These are phyloP conservation scores for Yarrowia sp. DNA, from an alignment of 805 yeast species.

Conservation along the genomic window DNA sequence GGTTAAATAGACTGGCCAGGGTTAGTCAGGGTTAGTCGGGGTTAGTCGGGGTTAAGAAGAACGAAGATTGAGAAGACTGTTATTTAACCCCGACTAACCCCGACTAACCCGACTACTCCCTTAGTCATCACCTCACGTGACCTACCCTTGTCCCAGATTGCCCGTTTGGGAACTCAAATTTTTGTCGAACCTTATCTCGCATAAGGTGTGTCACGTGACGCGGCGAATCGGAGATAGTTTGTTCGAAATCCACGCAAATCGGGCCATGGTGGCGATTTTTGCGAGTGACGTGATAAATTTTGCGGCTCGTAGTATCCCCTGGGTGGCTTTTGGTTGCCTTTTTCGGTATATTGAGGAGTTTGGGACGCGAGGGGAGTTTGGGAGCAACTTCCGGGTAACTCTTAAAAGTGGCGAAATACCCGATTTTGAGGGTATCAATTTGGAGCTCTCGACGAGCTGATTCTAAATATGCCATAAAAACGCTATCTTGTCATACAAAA, in stretches of 20 bases:
- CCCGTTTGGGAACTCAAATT: background rate
- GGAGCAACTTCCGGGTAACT: conserved; percentile 38
- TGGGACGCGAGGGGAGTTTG: conserved; percentile 14
- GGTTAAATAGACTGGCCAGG: no score
- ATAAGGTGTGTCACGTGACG: conserved; percentile 10
- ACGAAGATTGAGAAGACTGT: no score
- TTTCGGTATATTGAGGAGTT: background rate
- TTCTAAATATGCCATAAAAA: background rate
- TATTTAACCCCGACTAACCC: no score
- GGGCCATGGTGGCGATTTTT: background rate
- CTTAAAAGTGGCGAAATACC: background rate
- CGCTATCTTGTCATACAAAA: background rate
- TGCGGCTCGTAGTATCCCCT: no score
- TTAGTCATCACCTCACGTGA: background rate
- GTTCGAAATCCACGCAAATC: background rate
- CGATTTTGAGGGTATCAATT: background rate
- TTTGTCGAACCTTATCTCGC: background rate
- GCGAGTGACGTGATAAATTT: no score
- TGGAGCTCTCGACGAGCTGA: background rate
- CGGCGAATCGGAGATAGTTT: background rate
- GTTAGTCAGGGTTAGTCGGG: no score
- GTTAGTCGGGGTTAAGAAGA: no score
- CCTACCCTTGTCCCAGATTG: background rate
- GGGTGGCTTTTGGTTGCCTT: background rate
- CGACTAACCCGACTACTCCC: no score